Evolutionary conservation across 2,329 filamentous ascomycete species (phyloP), one percentile per base, ranked within the genome.

Genomic region (Falciphora oryzae): DNA sequence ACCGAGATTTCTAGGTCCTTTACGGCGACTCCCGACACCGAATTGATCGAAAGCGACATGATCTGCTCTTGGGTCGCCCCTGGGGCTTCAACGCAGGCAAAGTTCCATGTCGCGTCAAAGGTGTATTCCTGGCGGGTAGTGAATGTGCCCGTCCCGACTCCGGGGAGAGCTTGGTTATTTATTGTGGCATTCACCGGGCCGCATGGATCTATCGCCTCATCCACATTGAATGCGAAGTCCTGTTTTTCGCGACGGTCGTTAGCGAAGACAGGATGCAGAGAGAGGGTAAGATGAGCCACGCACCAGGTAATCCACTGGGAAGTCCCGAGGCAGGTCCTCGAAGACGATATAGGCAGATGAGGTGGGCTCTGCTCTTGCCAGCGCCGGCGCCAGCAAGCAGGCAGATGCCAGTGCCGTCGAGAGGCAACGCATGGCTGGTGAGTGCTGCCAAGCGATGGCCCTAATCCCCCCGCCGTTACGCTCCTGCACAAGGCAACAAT

Each of bases 161-260:
- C 77, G 22, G 73, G 67, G 6, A 84, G 73, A 6, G 71, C 56
- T 65, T 80, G 76, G 65, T 77, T 79, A 70, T 83, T 79, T 65
- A 85, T 70, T 25, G 76, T 79, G 65, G 83, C 73, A 67, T 80
- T 81, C 67, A 76, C 78, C 69, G 74, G 74, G 3, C 78, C 81
- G 68, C 83, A 85, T 31, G 78, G 74, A n/a, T 76, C 71, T 13
- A 73, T 72, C 13, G 81, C 79, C 65, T 80, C 77, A 38, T 78
- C 71, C 53, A 84, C 72, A 66, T 82, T 76, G 60, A 85, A 70
- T 59, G 75, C 75, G 61, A 84, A 73, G 57, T 73, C 73, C 75
- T 78, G 28, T 70, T 59, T 22, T 59, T 28, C 7, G 5, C 35
- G 57, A 50, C 31, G n/a, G 32, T 10, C 28, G 63, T 59, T 68